Evolutionary conservation across 1,139 yeast species (phyloP), one percentile per base, ranked within the genome.

Genomic region (Komagataea norvegica): DNA sequence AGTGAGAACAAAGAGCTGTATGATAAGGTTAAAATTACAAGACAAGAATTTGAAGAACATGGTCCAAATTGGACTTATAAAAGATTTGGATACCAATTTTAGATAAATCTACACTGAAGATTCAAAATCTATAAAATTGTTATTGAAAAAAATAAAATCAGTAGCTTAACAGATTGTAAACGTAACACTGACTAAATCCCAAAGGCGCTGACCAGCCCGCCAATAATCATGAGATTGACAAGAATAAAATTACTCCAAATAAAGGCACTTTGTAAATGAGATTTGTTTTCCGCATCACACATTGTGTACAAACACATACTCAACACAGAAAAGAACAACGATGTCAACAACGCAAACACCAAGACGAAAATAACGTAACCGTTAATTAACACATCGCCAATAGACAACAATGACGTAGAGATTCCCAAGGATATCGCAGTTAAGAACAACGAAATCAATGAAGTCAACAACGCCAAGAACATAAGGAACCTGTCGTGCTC

Each of bases 31-130:
- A 69, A 77, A 44, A 77, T 89, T 18, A 72, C 93, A 1, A 76
- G 78, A 45, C 77, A 78, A 44, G 96, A 89, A 40, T 89, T 88
- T 55, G 72, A 77, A 51, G 97, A 89, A 59, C 83, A 85, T 55
- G 97, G 97, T 0, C 70, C 80, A 13, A 84, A 80, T 47, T 81
- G 87, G 81, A 77, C 85, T 30, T 84, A 78, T 48, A 74, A 78
- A 48, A 80, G 82, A 54, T 82, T 83, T 64, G 88, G 88, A 2
- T 79, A 74, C 51, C 75, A 69, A 49, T 53, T 60, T 35, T 54
- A 34, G 34, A 23, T n/a, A 33, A 18, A 11, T 6, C 14, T n/a
- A 36, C n/a, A 5, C 14, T 17, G 9, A 25, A 31, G 8, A 35
- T 32, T 17, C 26, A 26, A 6, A 41, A 39, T 11, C 16, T 7